These are phyloP conservation scores for Penicillium tannophilum DNA, from an alignment of 495 filamentous ascomycete species.

Conservation along the genomic window DNA sequence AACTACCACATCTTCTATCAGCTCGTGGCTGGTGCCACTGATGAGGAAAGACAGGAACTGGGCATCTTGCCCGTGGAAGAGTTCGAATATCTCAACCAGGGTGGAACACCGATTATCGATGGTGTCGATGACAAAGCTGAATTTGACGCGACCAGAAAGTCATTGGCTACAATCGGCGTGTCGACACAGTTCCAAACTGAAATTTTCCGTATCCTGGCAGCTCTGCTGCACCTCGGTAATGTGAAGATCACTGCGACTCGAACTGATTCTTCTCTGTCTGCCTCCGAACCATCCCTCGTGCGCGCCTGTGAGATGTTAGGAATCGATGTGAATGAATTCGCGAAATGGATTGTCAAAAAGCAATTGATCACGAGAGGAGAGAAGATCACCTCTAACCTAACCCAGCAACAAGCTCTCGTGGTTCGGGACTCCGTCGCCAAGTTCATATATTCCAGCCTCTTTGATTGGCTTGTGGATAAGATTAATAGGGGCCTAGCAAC, in stretches of 20 bases:
- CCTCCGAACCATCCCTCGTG: slow-evolving; percentile 78
- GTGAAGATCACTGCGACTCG: slow-evolving; percentile 90
- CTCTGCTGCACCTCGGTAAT: slow-evolving; percentile 93
- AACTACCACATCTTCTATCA: slow-evolving; percentile 99
- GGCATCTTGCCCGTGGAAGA: slow-evolving; percentile 80
- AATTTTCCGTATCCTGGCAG: slow-evolving; percentile 90
- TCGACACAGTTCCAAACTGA: slow-evolving; percentile 68
- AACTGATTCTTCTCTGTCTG: slow-evolving; percentile 80
- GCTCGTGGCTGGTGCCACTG: slow-evolving; percentile 89
- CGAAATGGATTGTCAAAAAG: slow-evolving; percentile 99
- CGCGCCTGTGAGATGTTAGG: slow-evolving; percentile 86
- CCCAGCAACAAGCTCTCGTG: slow-evolving; percentile 89
- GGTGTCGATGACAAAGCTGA: slow-evolving; percentile 96
- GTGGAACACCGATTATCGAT: slow-evolving; percentile 85
- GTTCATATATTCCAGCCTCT: slow-evolving; percentile 97
- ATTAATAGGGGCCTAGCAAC: slow-evolving; percentile 91
- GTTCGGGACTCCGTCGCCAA: slow-evolving; percentile 98
- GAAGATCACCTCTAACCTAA: slow-evolving; percentile 95
- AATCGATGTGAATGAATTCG: slow-evolving; percentile 84
- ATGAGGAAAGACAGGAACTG: slow-evolving; percentile 76
- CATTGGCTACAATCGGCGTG: slow-evolving; percentile 87
- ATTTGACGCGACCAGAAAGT: slow-evolving; percentile 83
- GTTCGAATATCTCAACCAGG: slow-evolving; percentile 96
- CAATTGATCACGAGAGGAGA: slow-evolving; percentile 95
- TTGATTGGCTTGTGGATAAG: slow-evolving; percentile 97